Evolutionary conservation across 169 alveolate genomes (phyloP).

Genomic region (Plasmodium knowlesi): DNA sequence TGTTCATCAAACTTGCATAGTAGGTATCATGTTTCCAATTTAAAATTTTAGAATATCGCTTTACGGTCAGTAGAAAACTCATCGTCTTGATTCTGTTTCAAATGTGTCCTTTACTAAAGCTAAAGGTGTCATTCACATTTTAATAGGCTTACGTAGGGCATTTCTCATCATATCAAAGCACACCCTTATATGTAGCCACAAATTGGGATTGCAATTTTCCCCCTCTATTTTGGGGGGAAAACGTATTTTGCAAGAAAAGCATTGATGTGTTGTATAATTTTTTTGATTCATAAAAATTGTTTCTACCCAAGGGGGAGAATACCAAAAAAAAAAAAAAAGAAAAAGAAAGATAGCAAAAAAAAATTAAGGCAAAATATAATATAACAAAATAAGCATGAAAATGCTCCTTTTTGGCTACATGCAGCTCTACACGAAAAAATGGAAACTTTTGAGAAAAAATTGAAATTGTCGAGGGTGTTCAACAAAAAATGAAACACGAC

Average conservation of each 20-base stretch:
- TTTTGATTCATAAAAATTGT: conserved; percentile 13
- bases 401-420: not conserved
- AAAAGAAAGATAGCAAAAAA: not conserved
- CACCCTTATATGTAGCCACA: not conserved
- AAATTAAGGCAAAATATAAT: not conserved
- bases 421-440: not conserved
- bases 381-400: not conserved
- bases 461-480: conserved; percentile 1
- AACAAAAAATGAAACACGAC: conserved; percentile 12
- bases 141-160: not conserved
- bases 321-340: conserved; percentile 7
- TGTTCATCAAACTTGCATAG: conserved; percentile 75
- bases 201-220: conserved; percentile 1
- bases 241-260: conserved; percentile 9
- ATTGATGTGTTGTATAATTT: not conserved
- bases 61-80: conserved; percentile 43
- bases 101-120: conserved; percentile 3
- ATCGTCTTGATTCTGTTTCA: conserved; percentile 28
- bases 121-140: not conserved
- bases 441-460: conserved; percentile 13
- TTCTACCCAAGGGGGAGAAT: not conserved
- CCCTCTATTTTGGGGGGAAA: not conserved
- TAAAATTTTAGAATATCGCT: conserved; percentile 68
- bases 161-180: conserved; percentile 14
- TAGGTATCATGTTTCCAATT: conserved; percentile 76